These are phyloP conservation scores for Hymenoscyphus repandus DNA, from an alignment of 2,329 filamentous ascomycete genomes.

Conservation along the genomic window DNA sequence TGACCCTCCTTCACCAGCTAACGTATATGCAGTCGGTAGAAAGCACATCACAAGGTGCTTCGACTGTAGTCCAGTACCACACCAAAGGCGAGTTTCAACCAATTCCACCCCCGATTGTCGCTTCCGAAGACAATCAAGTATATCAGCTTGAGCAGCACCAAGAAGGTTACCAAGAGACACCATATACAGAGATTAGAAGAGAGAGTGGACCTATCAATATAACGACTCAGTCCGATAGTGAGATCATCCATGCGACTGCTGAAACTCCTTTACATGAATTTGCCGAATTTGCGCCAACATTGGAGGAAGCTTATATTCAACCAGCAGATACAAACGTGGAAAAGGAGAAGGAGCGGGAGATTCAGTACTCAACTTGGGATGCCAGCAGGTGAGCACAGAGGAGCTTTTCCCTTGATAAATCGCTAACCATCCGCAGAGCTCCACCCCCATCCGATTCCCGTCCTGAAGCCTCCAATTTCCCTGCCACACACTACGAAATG, in stretches of 20 bases:
- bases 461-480: constrained; percentile 83
- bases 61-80: constrained; percentile 29
- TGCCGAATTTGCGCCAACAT: constrained; percentile 18
- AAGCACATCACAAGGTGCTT: constrained; percentile 14
- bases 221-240: constrained; percentile 14
- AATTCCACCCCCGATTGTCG: constrained; percentile 12
- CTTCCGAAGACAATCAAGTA: constrained; percentile 10
- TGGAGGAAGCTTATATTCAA: constrained; percentile 28
- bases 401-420: constrained; percentile 16
- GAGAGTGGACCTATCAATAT: neutral
- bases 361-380: constrained; percentile 35
- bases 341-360: constrained; percentile 13
- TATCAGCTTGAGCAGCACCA: constrained; percentile 14
- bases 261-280: constrained; percentile 22
- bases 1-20: constrained; percentile 9
- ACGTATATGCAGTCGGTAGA: constrained; percentile 20
- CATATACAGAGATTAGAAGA: neutral
- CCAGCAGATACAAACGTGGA: constrained; percentile 24
- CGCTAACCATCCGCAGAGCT: constrained; percentile 29
- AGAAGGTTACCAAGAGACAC: neutral
- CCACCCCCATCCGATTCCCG: constrained; percentile 60
- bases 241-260: constrained; percentile 20
- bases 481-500: constrained; percentile 75
- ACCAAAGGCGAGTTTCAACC: constrained; percentile 31
- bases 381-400: constrained; percentile 44